Base-by-base conservation (phyloP, 2,329 filamentous ascomycete species). In the Periglandula ipomoeae region DNA sequence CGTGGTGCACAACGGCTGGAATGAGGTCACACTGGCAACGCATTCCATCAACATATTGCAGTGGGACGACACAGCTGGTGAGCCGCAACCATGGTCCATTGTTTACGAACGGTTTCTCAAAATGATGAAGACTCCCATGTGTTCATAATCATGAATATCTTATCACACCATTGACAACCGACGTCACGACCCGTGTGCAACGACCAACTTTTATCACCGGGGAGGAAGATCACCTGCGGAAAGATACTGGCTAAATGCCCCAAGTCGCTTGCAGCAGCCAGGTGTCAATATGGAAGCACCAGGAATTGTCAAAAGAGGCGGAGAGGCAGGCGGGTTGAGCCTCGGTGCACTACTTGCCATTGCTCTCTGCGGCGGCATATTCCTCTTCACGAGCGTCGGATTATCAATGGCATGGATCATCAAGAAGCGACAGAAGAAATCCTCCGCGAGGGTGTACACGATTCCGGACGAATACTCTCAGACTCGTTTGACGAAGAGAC, bases 361-460 rank as follows among this genome's bases (percentile, higher is more conserved):
- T 47, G 69, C 70, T 11, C 53, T 80, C 23, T 68, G 68, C 27
- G 73, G 73, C n/a, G 70, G 71, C 15, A 56, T 72, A 2, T 47
- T 75, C 6, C 50, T 78, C 13, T 73, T 74, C 56, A 60, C 67
- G 2, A 60, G 56, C 7, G 50, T 76, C 6, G 71, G 70, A 0
- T 60, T 72, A 23, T 50, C 75, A 22, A 66, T 74, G 41, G 56
- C 72, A 5, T 70, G 68, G 61, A 53, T 58, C 20, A 52, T 68
- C 49, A 61, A 60, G 52, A 48, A 49, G 22, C 59, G 58, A 2
- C 52, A 47, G 7, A 30, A 30, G 34, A 54, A 30, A n/a, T 52
- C 47, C 20, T 53, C 55, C 32, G 60, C 55, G 24, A 58, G 54
- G 38, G 53, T 63, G 26, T 65, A 66, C 44, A 54, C 62, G 20